Conservation (phyloP, 73 alveolate species). For the Breviolum minutum region DNA sequence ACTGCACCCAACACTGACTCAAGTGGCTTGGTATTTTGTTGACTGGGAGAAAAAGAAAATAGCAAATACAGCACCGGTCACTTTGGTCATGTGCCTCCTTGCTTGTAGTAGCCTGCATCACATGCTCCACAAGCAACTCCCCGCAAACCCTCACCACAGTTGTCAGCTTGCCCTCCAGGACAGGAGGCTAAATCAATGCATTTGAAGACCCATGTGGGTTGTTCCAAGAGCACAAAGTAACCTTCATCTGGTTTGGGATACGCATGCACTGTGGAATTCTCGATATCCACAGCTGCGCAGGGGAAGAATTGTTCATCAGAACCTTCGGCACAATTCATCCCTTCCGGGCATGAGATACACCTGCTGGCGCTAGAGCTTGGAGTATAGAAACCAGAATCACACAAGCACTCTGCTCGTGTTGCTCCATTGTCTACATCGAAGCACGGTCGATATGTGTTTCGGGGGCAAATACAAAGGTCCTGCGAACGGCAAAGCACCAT, state of each 20-base stretch:
- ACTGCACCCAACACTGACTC: background rate
- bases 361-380: background rate
- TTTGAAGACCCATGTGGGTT: slow-evolving; percentile 1
- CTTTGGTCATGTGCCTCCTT: slow-evolving; percentile 25
- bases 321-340: slow-evolving; percentile 55
- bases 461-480: slow-evolving; percentile 75
- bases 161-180: slow-evolving; percentile 23
- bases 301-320: slow-evolving; percentile 84
- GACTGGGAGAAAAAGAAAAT: too few relatives aligned
- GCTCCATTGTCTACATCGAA: slow-evolving; percentile 23
- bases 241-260: slow-evolving; percentile 60
- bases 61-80: background rate
- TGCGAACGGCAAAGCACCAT: background rate
- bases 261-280: slow-evolving; percentile 34
- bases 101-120: slow-evolving; percentile 83
- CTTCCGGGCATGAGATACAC: slow-evolving; percentile 10
- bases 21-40: too few relatives aligned
- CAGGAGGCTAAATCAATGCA: slow-evolving; percentile 35
- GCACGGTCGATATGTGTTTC: slow-evolving; percentile 38
- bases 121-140: slow-evolving; percentile 85
- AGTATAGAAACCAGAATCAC: slow-evolving; percentile 8
- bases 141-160: slow-evolving; percentile 13
- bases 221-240: slow-evolving; percentile 10
- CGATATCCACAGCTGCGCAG: background rate
- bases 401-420: slow-evolving; percentile 16